These are phyloP conservation scores for Sanghuangporus sanghuang DNA, from an alignment of 1,284 basidiomycete genomes.

Conservation along the genomic window DNA sequence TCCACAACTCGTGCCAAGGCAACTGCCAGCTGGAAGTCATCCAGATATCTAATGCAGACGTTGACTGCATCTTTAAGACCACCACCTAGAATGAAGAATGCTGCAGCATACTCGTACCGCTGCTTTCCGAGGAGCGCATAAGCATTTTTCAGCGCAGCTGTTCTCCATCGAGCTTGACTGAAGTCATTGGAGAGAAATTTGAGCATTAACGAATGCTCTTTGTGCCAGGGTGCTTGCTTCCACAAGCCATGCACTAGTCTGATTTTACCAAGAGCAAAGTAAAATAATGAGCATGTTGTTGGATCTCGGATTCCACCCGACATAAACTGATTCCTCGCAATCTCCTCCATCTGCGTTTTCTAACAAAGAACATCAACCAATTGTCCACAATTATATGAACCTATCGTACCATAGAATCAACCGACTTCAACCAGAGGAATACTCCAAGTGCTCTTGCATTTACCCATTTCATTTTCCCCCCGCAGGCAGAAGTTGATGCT, in stretches of 20 bases:
- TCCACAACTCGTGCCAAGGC: slow-evolving; percentile 84
- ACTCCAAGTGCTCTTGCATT: slow-evolving; percentile 85
- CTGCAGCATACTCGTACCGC: slow-evolving; percentile 94
- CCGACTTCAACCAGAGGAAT: slow-evolving; percentile 81
- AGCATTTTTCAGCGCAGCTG: slow-evolving; percentile 95
- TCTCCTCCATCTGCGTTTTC: slow-evolving; percentile 81
- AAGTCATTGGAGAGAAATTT: slow-evolving; percentile 95
- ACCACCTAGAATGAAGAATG: slow-evolving; percentile 93
- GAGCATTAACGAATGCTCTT: slow-evolving; percentile 86
- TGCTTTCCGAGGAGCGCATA: slow-evolving; percentile 89
- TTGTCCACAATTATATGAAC: neutral
- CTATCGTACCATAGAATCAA: slow-evolving; percentile 61
- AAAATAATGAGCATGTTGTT: slow-evolving; percentile 84
- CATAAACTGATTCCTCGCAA: slow-evolving; percentile 93
- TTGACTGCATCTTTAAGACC: slow-evolving; percentile 88
- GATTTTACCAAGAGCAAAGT: slow-evolving; percentile 90
- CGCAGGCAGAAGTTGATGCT: slow-evolving; percentile 67
- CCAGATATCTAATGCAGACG: slow-evolving; percentile 84
- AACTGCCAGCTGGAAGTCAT: slow-evolving; percentile 88
- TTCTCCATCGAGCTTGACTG: slow-evolving; percentile 78
- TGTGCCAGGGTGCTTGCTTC: slow-evolving; percentile 93
- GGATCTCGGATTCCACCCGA: slow-evolving; percentile 83
- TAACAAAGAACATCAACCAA: slow-evolving; percentile 27
- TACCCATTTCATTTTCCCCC: slow-evolving; percentile 81
- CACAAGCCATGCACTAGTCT: slow-evolving; percentile 92